Percentiles rank a stretch among this genome's conserved stretches.
Evolutionary conservation across 139 green algal genomes (phyloP).

Genomic region (Dunaliella primolecta): DNA sequence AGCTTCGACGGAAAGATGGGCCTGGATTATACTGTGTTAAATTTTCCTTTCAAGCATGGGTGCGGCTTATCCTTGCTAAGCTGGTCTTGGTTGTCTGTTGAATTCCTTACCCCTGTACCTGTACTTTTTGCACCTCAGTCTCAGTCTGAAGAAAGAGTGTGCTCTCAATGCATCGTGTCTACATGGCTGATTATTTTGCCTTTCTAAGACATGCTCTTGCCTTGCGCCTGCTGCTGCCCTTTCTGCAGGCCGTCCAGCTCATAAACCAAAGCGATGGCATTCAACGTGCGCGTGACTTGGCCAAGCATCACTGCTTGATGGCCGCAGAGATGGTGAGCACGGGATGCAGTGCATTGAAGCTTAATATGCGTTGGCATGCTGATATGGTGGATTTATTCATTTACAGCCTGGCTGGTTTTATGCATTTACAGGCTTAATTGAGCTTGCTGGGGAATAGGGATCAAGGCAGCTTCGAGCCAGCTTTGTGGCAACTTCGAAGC

Average conservation of each 20-base stretch:
- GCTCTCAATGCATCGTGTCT: not conserved
- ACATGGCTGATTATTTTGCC: too few species aligned
- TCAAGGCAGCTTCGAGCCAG: not conserved
- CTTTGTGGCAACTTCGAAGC: too few species aligned
- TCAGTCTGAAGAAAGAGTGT: not conserved
- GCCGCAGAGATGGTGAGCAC: slow-evolving; percentile 53
- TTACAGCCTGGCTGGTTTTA: not conserved
- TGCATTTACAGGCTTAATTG: not conserved
- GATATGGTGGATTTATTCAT: not conserved
- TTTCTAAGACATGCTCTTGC: too few species aligned
- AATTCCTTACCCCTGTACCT: too few species aligned
- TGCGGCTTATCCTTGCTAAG: too few species aligned
- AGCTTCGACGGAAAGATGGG: not conserved
- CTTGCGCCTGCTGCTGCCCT: too few species aligned
- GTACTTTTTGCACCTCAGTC: not conserved
- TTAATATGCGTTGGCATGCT: not conserved
- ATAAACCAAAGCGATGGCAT: slow-evolving; percentile 66
- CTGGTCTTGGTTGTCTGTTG: too few species aligned
- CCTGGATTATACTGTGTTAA: not conserved
- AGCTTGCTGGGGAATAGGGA: not conserved
- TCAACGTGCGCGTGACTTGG: slow-evolving; percentile 66
- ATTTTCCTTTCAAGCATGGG: not conserved
- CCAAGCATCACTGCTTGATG: slow-evolving; percentile 59
- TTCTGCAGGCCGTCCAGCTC: slow-evolving; percentile 54
- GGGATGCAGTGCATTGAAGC: not conserved